Evolutionary conservation across 768 basidiomycete species (phyloP).

Genomic region (Basidioascus undulatus): DNA sequence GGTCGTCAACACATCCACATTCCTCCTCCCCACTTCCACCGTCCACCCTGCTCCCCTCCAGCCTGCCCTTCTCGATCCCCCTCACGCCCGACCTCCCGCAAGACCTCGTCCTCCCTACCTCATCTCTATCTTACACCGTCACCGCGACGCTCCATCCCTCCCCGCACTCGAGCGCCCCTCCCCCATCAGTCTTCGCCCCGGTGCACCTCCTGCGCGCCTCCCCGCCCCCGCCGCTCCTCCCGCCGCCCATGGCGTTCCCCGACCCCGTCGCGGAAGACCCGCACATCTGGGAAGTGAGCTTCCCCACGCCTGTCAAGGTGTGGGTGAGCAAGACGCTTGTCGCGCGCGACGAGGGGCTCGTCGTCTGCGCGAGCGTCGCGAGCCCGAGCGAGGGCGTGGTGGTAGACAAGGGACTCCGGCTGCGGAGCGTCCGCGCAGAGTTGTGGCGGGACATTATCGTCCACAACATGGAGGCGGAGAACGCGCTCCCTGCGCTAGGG

Average conservation of each 20-base stretch:
- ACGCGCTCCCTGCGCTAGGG: not conserved
- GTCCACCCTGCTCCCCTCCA: conserved; percentile 38
- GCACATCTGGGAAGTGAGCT: conserved; percentile 3
- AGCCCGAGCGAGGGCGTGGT: conserved; percentile 45
- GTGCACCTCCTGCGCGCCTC: conserved; percentile 10
- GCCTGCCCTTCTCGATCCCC: conserved; percentile 59
- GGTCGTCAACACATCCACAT: too few relatives aligned
- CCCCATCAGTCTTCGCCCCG: conserved; percentile 9
- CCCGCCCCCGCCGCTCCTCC: conserved; percentile 6
- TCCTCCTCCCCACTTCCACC: too few relatives aligned
- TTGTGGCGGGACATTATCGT: conserved; percentile 28
- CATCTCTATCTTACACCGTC: conserved; percentile 44
- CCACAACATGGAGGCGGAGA: not conserved
- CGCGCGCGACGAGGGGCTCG: conserved; percentile 44
- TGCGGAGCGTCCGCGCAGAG: conserved; percentile 60
- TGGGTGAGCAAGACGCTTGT: conserved; percentile 51
- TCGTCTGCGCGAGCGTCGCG: conserved; percentile 56
- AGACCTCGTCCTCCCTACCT: conserved; percentile 49
- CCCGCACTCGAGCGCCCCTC: conserved; percentile 16
- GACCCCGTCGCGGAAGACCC: not conserved
- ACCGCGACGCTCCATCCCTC: conserved; percentile 30
- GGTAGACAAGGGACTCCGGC: conserved; percentile 39
- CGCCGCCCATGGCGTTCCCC: not conserved
- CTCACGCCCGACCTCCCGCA: conserved; percentile 58
- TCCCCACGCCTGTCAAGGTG: conserved; percentile 43